Evolutionary conservation across 352 stramenopile species (phyloP), one percentile per base, ranked within the genome.

Genomic region (Globisporangium recalcitrans): DNA sequence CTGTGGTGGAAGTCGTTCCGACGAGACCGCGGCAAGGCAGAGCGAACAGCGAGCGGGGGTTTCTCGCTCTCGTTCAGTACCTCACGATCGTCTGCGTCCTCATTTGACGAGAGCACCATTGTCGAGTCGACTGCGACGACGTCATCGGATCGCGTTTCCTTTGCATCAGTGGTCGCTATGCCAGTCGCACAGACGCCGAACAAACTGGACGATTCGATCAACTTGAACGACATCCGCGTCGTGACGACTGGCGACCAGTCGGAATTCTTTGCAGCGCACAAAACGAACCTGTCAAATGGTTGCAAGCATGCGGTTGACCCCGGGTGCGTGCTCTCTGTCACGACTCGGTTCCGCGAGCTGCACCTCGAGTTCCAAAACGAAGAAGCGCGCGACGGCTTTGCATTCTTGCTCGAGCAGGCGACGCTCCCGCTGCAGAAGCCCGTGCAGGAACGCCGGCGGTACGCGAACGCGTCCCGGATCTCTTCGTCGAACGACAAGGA

Each of bases 1-100:
- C 64, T 87, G 29, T 91, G 82, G 82, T 91, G 82, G 82, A 78
- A 72, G 26, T 78, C 79, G 51, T 80, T 89, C 65, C 78, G 79
- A 58, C 78, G 81, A 16, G 77, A 81, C 10, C 78, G 78, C 58
- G 46, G 63, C 40, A 85, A 87, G 44, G 74, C 77, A 49, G 81
- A 88, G 61, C 77, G 79, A 19, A 88, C 81, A 8, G 77, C 81
- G 11, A 91, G 81, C 42, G 77, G 81, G 19, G 79, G 77, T 21
- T 78, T 87, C 52, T 76, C 76, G 16, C 80, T 87, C 53, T 81
- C 78, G 27, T 71, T 87, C 55, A 58, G 36, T 21, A 14, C 64
- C 19, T 58, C 68, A 52, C 67, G 73, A 31, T 69, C 74, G 46
- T 73, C 79, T 3, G 58, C 48, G 0, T 67, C 68, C 19, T 58